Evolutionary conservation across 768 basidiomycete genomes (phyloP).

Genomic region (Paxillus ammoniavirescens): DNA sequence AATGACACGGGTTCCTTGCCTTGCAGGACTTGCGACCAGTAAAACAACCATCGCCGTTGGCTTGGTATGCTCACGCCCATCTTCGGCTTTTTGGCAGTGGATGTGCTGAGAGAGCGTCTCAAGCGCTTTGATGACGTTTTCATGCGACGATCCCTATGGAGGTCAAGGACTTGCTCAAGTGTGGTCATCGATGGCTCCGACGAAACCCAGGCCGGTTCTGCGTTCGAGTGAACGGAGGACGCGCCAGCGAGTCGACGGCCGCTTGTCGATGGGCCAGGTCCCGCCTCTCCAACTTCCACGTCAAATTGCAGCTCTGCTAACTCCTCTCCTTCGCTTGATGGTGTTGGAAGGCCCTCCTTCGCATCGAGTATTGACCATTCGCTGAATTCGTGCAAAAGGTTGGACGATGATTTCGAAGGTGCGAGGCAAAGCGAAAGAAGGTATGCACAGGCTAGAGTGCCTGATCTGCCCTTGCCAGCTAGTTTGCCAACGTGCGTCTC

Average conservation of each 20-base stretch:
- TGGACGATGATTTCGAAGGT: slow-evolving; percentile 46
- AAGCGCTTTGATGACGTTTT: slow-evolving; percentile 30
- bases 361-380: slow-evolving; percentile 20
- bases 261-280: background rate
- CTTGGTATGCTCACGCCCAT: slow-evolving; percentile 80
- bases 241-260: background rate
- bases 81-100: slow-evolving; percentile 31
- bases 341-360: slow-evolving; percentile 18
- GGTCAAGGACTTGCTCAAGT: slow-evolving; percentile 56
- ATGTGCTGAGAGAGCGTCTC: slow-evolving; percentile 12
- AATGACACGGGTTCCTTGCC: slow-evolving; percentile 52
- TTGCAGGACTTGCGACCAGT: slow-evolving; percentile 69
- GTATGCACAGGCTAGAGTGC: slow-evolving; percentile 82
- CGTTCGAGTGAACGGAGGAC: background rate
- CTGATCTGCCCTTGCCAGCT: slow-evolving; percentile 85
- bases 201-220: slow-evolving; percentile 9
- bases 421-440: slow-evolving; percentile 58
- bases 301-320: background rate
- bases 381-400: slow-evolving; percentile 20
- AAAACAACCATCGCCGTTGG: slow-evolving; percentile 75
- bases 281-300: background rate
- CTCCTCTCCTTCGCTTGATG: background rate
- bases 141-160: slow-evolving; percentile 74
- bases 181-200: slow-evolving; percentile 29
- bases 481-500: background rate